Conservation (phyloP, 2,329 filamentous ascomycete genomes). For the Aspergillus chevalieri region DNA sequence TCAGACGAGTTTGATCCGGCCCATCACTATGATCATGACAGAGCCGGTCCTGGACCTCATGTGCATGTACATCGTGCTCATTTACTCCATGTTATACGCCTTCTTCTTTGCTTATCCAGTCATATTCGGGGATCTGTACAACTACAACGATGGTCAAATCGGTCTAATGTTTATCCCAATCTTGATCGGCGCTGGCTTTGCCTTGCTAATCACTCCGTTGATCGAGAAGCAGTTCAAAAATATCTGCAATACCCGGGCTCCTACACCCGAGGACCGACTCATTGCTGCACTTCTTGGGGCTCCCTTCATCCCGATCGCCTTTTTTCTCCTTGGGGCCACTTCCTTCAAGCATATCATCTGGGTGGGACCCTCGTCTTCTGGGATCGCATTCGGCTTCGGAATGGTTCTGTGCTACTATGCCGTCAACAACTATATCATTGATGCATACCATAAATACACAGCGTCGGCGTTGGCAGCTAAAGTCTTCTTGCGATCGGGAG, state of each 20-base stretch:
- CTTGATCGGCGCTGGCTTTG: conserved; percentile 25
- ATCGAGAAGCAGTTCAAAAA: conserved; percentile 72
- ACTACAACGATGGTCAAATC: conserved; percentile 29
- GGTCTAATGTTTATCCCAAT: conserved; percentile 40
- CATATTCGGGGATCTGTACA: conserved; percentile 67
- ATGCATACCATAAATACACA: conserved; percentile 45
- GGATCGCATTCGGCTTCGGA: conserved; percentile 65
- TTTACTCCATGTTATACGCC: conserved; percentile 45
- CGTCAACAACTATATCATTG: conserved; percentile 68
- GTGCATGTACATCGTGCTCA: conserved; percentile 67
- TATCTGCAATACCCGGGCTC: conserved; percentile 54
- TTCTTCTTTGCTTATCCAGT: conserved; percentile 50
- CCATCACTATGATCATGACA: conserved; percentile 73
- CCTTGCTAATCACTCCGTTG: conserved; percentile 25
- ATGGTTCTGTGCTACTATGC: conserved; percentile 75
- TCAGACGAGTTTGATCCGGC: conserved; percentile 64
- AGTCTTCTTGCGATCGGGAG: conserved; percentile 48
- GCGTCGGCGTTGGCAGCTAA: conserved; percentile 42
- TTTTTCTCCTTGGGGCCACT: conserved; percentile 59
- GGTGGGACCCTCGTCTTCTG: conserved; percentile 52
- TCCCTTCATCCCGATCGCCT: conserved; percentile 59
- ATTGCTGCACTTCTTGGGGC: conserved; percentile 68
- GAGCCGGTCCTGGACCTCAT: conserved; percentile 37
- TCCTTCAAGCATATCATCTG: conserved; percentile 54
- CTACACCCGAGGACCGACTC: conserved; percentile 66